Conservation (phyloP, 495 filamentous ascomycete genomes). For the Oleoguttula mirabilis region DNA sequence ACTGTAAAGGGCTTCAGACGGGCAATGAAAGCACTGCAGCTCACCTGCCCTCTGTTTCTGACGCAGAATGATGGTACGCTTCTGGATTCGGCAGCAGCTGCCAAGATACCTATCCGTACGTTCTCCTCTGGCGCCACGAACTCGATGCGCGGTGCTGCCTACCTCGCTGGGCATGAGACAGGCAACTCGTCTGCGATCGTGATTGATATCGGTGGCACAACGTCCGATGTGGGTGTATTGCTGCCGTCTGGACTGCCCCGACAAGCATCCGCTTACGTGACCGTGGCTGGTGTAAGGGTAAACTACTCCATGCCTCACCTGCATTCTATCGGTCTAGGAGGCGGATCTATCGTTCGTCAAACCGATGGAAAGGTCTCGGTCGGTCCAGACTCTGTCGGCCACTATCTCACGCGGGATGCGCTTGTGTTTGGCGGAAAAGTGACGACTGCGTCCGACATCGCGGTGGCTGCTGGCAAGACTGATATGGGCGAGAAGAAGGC, state of each 20-base stretch:
- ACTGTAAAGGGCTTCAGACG: constrained; percentile 35
- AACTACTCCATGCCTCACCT: constrained; percentile 45
- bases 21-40: constrained; percentile 33
- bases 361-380: constrained; percentile 30
- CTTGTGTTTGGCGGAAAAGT: constrained; percentile 39
- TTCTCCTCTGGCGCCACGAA: constrained; percentile 45
- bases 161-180: constrained; percentile 21
- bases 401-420: constrained; percentile 37
- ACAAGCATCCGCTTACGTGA: constrained; percentile 41
- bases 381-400: constrained; percentile 46
- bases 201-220: constrained; percentile 44
- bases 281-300: constrained; percentile 40
- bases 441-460: constrained; percentile 41
- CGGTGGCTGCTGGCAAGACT: constrained; percentile 31
- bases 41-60: constrained; percentile 37
- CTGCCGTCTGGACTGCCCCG: constrained; percentile 43
- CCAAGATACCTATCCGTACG: constrained; percentile 37
- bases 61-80: constrained; percentile 45
- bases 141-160: constrained; percentile 39
- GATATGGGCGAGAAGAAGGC: constrained; percentile 30
- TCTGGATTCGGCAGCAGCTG: constrained; percentile 32
- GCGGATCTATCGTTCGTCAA: constrained; percentile 39
- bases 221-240: constrained; percentile 41
- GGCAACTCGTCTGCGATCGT: constrained; percentile 24
- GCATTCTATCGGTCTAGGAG: constrained; percentile 39